A percentile compares a stretch with the other conserved stretches of the same genome.
Evolutionary conservation across 148 eudicot genomes (phyloP).

Genomic region (Cornus controversa): DNA sequence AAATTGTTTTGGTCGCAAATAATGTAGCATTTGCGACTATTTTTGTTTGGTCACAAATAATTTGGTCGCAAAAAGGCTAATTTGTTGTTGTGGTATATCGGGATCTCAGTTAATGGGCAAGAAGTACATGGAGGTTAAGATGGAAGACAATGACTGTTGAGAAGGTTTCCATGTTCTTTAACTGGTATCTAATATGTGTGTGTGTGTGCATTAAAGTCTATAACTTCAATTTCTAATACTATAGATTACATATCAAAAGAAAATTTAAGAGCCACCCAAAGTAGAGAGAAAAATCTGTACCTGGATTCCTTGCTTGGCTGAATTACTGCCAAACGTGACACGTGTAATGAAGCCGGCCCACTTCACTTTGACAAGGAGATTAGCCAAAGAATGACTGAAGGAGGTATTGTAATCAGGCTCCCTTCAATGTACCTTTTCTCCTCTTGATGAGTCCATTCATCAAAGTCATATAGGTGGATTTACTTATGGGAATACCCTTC

Average conservation of each 20-base stretch:
- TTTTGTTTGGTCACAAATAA: no score
- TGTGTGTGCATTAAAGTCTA: no score
- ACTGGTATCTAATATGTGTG: background rate
- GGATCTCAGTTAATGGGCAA: background rate
- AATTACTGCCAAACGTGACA: background rate
- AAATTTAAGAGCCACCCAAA: no score
- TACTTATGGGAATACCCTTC: constrained; percentile 48
- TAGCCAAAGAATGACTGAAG: background rate
- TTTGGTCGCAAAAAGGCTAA: no score
- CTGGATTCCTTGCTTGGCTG: background rate
- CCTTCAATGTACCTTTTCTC: constrained; percentile 36
- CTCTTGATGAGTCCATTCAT: constrained; percentile 69
- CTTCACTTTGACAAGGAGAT: background rate
- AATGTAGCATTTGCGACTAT: no score
- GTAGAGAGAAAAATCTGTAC: no score
- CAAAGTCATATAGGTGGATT: constrained; percentile 51
- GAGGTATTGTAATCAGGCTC: background rate
- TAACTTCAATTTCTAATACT: no score
- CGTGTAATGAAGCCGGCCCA: background rate
- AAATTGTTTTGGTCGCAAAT: no score
- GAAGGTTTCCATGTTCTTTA: background rate
- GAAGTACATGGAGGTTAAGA: background rate
- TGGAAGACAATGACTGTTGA: background rate
- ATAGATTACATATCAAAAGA: no score
- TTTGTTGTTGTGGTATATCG: no score